Percentiles rank a stretch among this genome's conserved stretches.
Evolutionary conservation across 1,284 basidiomycete genomes (phyloP).

Genomic region (Takashimella koratensis): DNA sequence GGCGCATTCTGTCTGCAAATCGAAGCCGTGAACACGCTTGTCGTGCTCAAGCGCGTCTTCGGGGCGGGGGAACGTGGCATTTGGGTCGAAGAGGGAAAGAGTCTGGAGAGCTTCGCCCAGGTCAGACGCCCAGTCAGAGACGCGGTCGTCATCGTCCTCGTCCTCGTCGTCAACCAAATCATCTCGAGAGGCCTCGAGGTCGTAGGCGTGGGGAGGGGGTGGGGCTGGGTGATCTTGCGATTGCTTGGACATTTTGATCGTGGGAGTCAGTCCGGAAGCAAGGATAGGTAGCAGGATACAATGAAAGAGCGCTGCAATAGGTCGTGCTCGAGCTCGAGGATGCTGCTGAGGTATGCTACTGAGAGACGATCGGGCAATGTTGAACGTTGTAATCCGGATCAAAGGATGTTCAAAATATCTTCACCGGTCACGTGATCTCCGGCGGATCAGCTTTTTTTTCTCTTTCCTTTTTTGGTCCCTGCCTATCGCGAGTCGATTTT

Average conservation of each 20-base stretch:
- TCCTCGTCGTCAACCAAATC: not conserved
- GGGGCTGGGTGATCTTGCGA: not conserved
- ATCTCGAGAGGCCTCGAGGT: not conserved
- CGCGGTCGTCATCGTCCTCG: constrained; percentile 19
- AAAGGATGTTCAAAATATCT: no score
- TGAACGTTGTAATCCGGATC: no score
- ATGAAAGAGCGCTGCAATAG: no score
- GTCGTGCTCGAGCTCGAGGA: no score
- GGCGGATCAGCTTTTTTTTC: not conserved
- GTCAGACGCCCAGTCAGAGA: constrained; percentile 43
- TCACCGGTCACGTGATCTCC: no score
- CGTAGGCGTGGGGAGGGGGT: not conserved
- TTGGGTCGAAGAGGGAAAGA: constrained; percentile 69
- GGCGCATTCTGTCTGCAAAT: constrained; percentile 23
- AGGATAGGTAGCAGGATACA: no score
- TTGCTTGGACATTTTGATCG: no score
- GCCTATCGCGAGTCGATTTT: not conserved
- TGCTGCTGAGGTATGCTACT: no score
- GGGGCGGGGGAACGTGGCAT: constrained; percentile 60
- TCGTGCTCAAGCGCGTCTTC: constrained; percentile 66
- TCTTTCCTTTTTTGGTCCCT: not conserved
- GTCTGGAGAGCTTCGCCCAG: constrained; percentile 51
- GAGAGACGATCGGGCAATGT: no score
- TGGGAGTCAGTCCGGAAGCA: no score
- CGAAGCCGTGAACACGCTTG: constrained; percentile 52